Conservation (phyloP, 306 rosid genomes). For the Malus asiatica region DNA sequence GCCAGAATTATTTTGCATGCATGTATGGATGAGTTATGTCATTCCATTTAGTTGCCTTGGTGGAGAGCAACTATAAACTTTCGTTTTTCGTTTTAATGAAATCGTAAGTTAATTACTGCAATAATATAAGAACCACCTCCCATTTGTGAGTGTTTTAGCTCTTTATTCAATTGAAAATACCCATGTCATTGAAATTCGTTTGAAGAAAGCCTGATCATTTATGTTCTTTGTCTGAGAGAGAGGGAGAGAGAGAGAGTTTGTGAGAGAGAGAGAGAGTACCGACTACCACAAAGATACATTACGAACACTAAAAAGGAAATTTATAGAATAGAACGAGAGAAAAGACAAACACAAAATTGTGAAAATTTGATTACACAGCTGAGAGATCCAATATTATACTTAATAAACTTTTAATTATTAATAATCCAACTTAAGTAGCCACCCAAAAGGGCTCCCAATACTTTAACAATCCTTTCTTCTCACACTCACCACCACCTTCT, state of each 20-base stretch:
- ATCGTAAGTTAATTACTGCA: background rate
- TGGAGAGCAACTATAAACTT: background rate
- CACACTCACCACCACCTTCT: constrained; percentile 44
- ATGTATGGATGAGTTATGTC: background rate
- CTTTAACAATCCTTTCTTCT: constrained; percentile 33
- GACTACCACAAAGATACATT: constrained; percentile 29
- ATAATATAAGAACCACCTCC: background rate
- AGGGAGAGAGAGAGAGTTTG: constrained; percentile 14
- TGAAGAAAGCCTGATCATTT: background rate
- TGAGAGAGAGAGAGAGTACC: constrained; percentile 13
- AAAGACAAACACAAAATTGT: constrained; percentile 15
- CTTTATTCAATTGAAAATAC: background rate
- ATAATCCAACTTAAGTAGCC: constrained; percentile 31
- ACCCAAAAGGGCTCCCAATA: constrained; percentile 47
- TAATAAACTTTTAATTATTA: constrained; percentile 4
- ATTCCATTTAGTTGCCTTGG: background rate
- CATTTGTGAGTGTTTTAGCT: background rate
- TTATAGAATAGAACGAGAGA: background rate
- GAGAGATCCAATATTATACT: background rate
- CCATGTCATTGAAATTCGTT: background rate
- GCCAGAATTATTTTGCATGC: background rate
- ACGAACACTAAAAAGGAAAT: constrained; percentile 13
- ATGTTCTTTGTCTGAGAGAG: background rate
- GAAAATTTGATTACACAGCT: background rate
- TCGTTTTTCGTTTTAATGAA: background rate